Percentiles rank a stretch among this genome's conserved stretches.
These are phyloP conservation scores for Metschnikowia kunwiensis DNA, from an alignment of 805 yeast species.

Conservation along the genomic window DNA sequence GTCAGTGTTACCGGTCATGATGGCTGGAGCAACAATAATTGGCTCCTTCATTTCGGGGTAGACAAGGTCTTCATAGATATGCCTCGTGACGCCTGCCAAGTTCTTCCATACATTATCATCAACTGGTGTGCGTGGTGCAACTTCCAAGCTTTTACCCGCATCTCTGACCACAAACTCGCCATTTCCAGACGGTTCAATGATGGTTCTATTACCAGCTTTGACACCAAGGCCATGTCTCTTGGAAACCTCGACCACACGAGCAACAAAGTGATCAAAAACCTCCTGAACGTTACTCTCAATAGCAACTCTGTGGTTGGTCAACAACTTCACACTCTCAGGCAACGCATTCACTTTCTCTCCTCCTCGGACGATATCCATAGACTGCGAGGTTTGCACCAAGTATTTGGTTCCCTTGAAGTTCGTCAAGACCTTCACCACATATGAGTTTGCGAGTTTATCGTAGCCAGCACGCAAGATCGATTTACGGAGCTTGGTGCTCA, in stretches of 20 bases:
- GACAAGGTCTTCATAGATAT: slow-evolving; percentile 20
- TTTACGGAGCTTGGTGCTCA: slow-evolving; percentile 15
- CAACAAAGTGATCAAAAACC: slow-evolving; percentile 36
- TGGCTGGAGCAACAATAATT: slow-evolving; percentile 43
- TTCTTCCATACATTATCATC: slow-evolving; percentile 17
- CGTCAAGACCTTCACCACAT: slow-evolving; percentile 29
- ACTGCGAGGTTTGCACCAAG: slow-evolving; percentile 59
- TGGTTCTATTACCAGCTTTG: slow-evolving; percentile 29
- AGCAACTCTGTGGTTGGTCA: slow-evolving; percentile 63
- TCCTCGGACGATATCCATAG: slow-evolving; percentile 63
- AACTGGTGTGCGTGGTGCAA: slow-evolving; percentile 53
- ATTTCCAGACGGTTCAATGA: slow-evolving; percentile 23
- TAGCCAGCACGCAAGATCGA: slow-evolving; percentile 35
- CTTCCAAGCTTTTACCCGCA: slow-evolving; percentile 33
- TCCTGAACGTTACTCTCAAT: slow-evolving; percentile 50
- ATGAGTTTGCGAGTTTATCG: slow-evolving; percentile 32
- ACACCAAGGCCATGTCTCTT: slow-evolving; percentile 48
- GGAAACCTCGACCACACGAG: slow-evolving; percentile 42
- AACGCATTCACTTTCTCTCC: slow-evolving; percentile 76
- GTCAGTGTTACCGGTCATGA: slow-evolving; percentile 62
- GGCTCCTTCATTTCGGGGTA: slow-evolving; percentile 29
- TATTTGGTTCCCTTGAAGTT: slow-evolving; percentile 29
- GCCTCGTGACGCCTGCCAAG: slow-evolving; percentile 20
- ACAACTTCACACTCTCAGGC: slow-evolving; percentile 57
- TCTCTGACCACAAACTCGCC: slow-evolving; percentile 43